Conservation (phyloP, 352 stramenopile genomes). For the Pythium grandisporangium region DNA sequence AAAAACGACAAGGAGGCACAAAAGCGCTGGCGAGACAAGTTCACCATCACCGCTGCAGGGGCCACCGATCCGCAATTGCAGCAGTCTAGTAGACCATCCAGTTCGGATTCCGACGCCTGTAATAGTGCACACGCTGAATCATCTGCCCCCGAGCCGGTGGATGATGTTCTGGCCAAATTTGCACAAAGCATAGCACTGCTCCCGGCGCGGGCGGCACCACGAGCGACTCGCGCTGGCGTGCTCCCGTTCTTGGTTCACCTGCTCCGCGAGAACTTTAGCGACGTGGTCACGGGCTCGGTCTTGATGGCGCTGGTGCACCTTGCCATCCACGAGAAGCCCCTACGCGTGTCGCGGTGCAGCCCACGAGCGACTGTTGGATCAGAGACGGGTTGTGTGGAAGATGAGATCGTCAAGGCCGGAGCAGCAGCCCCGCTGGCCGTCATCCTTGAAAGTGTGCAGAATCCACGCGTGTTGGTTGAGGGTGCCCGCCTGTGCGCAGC, state of each 20-base stretch:
- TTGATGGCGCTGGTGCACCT: conserved; percentile 60
- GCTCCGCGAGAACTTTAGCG: conserved; percentile 37
- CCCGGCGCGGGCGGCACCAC: conserved; percentile 25
- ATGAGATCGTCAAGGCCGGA: conserved; percentile 62
- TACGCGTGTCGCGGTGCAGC: conserved; percentile 9
- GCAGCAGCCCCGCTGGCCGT: conserved; percentile 30
- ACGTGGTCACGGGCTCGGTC: conserved; percentile 54
- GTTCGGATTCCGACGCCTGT: too few relatives aligned
- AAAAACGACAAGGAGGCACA: conserved; percentile 66
- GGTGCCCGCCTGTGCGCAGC: conserved; percentile 45
- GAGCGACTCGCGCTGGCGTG: conserved; percentile 36
- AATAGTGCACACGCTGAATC: too few relatives aligned
- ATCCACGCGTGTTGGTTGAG: conserved; percentile 47
- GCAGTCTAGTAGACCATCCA: too few relatives aligned
- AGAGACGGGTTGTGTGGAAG: conserved; percentile 17
- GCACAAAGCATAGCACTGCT: conserved; percentile 62
- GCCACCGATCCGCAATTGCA: too few relatives aligned
- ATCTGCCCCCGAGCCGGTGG: conserved; percentile 19
- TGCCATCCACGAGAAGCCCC: conserved; percentile 37
- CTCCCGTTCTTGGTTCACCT: conserved; percentile 60
- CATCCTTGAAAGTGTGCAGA: conserved; percentile 33
- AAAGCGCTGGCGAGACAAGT: conserved; percentile 43
- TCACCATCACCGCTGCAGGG: too few relatives aligned
- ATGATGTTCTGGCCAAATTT: conserved; percentile 63
- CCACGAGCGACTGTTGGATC: background rate